phyloP scores from a whole-genome alignment of 768 basidiomycete species.

The Pisolithus tinctorius region DNA sequence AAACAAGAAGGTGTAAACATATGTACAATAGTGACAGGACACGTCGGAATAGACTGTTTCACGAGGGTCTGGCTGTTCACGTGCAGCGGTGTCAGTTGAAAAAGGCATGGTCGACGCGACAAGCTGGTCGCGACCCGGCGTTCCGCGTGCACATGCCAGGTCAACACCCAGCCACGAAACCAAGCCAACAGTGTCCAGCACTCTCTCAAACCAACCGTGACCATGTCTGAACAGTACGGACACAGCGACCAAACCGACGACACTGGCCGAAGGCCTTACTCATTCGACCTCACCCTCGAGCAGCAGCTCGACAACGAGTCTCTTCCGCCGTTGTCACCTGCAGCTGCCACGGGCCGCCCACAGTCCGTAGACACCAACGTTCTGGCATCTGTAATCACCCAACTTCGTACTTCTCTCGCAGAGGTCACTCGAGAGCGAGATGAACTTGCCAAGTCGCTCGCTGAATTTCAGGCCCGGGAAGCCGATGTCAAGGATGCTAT shows the following conservation, averaged over 20 bases:
- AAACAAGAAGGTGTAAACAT: no score
- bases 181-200: neutral
- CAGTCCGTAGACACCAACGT: slow-evolving; percentile 67
- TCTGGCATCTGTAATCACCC: slow-evolving; percentile 67
- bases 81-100: no score
- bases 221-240: slow-evolving; percentile 27
- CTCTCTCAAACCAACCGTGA: slow-evolving; percentile 1
- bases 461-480: slow-evolving; percentile 46
- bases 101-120: no score
- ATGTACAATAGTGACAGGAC: no score
- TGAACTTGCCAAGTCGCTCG: slow-evolving; percentile 48
- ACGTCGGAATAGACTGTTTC: no score
- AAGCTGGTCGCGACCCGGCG: neutral
- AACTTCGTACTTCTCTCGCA: slow-evolving; percentile 58
- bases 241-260: slow-evolving; percentile 10
- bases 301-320: slow-evolving; percentile 65
- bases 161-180: slow-evolving; percentile 2
- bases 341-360: slow-evolving; percentile 25
- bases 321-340: slow-evolving; percentile 41
- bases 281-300: slow-evolving; percentile 76
- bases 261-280: slow-evolving; percentile 31
- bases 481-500: slow-evolving; percentile 58
- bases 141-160: slow-evolving; percentile 9
- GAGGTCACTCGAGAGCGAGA: slow-evolving; percentile 69
- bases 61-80: no score